Evolutionary conservation across 768 basidiomycete species (phyloP).

Genomic region (Mycena belliarum): DNA sequence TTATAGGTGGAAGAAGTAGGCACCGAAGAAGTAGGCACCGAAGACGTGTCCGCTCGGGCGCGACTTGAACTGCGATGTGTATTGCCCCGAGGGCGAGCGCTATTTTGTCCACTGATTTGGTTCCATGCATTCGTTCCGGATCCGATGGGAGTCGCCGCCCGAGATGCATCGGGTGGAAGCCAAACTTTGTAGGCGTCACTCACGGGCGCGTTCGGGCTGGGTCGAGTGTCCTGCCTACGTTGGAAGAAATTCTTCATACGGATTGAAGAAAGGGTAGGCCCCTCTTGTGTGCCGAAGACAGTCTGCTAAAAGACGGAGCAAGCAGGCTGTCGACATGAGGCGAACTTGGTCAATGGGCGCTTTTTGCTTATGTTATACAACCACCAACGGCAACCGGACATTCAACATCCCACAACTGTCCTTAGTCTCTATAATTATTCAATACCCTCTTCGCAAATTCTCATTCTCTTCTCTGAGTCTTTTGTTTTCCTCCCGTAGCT

Average conservation of each 20-base stretch:
- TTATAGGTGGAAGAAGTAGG: slow-evolving; percentile 18
- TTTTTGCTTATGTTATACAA: slow-evolving; percentile 5
- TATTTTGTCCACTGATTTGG: neutral
- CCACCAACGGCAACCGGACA: neutral
- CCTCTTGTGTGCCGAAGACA: slow-evolving; percentile 4
- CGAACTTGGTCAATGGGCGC: slow-evolving; percentile 20
- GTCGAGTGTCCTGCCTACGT: slow-evolving; percentile 17
- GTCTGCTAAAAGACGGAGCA: slow-evolving; percentile 18
- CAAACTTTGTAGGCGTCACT: slow-evolving; percentile 19
- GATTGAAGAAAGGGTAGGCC: neutral
- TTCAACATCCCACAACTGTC: neutral
- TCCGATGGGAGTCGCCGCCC: neutral
- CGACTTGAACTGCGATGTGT: slow-evolving; percentile 10
- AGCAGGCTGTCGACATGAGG: slow-evolving; percentile 23
- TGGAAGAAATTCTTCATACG: slow-evolving; percentile 23
- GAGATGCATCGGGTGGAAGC: slow-evolving; percentile 14
- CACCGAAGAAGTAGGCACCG: neutral
- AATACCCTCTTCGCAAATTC: slow-evolving; percentile 48
- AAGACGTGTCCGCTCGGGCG: slow-evolving; percentile 6
- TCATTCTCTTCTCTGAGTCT: slow-evolving; percentile 66
- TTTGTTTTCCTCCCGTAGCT: slow-evolving; percentile 53
- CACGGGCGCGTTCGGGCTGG: slow-evolving; percentile 7
- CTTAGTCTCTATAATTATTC: too few relatives aligned
- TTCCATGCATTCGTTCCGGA: slow-evolving; percentile 1
- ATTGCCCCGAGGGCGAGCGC: slow-evolving; percentile 3